phyloP scores from a whole-genome alignment of 2,329 filamentous ascomycete genomes.

The Aspergillus hiratsukae region DNA sequence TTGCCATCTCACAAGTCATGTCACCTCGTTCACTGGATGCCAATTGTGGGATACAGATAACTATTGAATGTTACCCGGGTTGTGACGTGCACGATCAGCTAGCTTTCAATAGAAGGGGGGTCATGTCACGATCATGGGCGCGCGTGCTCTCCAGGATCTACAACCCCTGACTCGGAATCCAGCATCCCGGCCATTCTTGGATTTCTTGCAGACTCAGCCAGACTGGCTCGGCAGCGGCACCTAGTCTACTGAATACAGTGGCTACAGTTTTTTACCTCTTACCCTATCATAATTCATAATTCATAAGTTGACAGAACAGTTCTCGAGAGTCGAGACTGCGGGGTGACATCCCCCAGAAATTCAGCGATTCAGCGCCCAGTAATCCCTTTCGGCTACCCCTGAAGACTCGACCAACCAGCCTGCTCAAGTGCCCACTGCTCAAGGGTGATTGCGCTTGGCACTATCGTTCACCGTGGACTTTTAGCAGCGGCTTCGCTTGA shows the following conservation, averaged over 20 bases:
- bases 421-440: background rate
- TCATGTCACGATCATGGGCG: background rate
- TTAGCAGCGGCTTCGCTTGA: background rate
- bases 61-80: too few relatives aligned
- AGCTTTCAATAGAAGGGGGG: background rate
- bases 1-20: background rate
- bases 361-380: background rate
- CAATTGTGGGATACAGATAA: too few relatives aligned
- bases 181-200: background rate
- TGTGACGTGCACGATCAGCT: background rate
- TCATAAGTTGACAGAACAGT: background rate
- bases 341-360: background rate
- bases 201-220: background rate
- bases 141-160: background rate
- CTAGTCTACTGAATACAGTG: too few relatives aligned
- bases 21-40: too few relatives aligned
- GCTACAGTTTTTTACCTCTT: too few relatives aligned
- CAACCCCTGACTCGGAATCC: background rate
- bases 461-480: background rate
- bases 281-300: too few relatives aligned
- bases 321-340: background rate
- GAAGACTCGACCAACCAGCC: background rate
- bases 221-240: background rate
- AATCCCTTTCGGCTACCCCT: background rate
- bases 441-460: background rate